These are phyloP conservation scores for Chlorella variabilis DNA, from an alignment of 163 green algal genomes.

Conservation along the genomic window DNA sequence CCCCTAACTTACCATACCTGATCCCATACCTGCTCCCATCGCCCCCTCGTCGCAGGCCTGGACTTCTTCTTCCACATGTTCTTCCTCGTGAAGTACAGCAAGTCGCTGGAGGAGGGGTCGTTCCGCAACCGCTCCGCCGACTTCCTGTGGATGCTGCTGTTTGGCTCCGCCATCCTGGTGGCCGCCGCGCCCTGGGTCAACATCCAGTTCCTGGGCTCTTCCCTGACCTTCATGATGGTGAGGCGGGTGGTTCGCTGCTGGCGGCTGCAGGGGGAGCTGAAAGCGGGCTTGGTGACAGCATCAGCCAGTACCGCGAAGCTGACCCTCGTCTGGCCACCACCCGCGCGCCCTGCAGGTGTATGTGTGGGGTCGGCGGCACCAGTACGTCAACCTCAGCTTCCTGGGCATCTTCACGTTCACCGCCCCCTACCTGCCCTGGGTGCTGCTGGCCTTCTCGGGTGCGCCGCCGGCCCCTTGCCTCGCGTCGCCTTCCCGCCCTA, in stretches of 20 bases:
- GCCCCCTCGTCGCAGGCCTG: slow-evolving; percentile 90
- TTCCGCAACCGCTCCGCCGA: slow-evolving; percentile 93
- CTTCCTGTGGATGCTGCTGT: slow-evolving; percentile 98
- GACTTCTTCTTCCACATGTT: slow-evolving; percentile 99
- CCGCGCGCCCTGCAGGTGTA: slow-evolving; percentile 80
- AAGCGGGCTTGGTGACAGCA: background rate
- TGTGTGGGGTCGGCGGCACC: slow-evolving; percentile 95
- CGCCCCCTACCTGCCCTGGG: slow-evolving; percentile 98
- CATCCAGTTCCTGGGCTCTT: slow-evolving; percentile 94
- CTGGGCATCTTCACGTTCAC: slow-evolving; percentile 99
- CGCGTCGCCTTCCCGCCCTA: background rate
- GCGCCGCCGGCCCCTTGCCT: background rate
- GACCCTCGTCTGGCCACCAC: background rate
- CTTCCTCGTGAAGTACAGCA: slow-evolving; percentile 98
- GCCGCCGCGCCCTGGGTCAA: slow-evolving; percentile 87
- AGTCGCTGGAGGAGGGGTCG: slow-evolving; percentile 94
- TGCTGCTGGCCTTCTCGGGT: slow-evolving; percentile 90
- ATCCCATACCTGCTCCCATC: too few relatives aligned
- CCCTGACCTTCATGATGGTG: slow-evolving; percentile 98
- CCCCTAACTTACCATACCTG: too few relatives aligned
- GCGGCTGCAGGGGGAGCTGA: background rate
- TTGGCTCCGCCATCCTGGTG: slow-evolving; percentile 84
- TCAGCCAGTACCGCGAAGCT: background rate
- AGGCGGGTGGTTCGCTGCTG: background rate
- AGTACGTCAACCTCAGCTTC: slow-evolving; percentile 94